A percentile compares a stretch with the other conserved stretches of the same genome.
These are phyloP conservation scores for Chrysoporthe cubensis DNA, from an alignment of 2,329 filamentous ascomycete genomes.

Conservation along the genomic window DNA sequence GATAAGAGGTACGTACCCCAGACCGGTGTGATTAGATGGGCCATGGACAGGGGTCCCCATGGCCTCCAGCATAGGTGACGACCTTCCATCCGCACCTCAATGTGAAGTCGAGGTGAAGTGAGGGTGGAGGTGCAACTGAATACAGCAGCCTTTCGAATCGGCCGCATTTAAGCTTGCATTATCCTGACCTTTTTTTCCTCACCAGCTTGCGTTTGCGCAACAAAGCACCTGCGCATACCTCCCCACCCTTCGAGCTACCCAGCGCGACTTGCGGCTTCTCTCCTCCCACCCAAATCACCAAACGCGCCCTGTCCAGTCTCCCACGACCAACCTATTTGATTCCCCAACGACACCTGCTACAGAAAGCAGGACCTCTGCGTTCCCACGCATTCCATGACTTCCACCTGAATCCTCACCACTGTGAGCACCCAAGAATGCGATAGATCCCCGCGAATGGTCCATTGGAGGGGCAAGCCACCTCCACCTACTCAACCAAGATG, in stretches of 20 bases:
- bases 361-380: neutral
- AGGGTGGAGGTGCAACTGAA: neutral
- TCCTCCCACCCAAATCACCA: neutral
- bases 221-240: neutral
- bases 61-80: conserved; percentile 1
- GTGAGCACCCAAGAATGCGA: conserved; percentile 26
- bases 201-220: neutral
- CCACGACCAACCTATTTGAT: neutral
- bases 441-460: conserved; percentile 19
- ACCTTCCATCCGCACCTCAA: neutral
- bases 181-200: neutral
- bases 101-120: neutral
- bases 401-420: neutral
- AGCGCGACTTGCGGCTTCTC: neutral
- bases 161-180: neutral
- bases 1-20: neutral
- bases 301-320: conserved; percentile 2
- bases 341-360: neutral
- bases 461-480: conserved; percentile 26
- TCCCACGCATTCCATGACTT: neutral
- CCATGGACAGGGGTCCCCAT: neutral
- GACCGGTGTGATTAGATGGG: neutral
- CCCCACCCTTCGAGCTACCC: neutral
- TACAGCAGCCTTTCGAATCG: neutral
- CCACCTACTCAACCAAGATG: conserved; percentile 32